Evolutionary conservation across 129 eudicot species (phyloP).

Genomic region (Mikania micrantha): DNA sequence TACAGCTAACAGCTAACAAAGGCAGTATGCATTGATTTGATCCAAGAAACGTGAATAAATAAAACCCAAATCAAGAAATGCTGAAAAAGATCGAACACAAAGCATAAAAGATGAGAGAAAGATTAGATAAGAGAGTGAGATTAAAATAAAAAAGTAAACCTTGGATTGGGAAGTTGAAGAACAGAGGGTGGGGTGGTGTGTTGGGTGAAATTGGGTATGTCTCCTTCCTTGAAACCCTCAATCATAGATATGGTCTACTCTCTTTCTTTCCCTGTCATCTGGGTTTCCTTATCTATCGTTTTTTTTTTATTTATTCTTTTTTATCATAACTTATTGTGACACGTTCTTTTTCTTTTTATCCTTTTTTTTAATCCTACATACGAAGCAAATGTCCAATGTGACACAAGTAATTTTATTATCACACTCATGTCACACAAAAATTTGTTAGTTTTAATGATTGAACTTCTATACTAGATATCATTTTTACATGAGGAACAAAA

Average conservation of each 20-base stretch:
- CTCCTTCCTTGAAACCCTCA: conserved; percentile 59
- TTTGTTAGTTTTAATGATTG: no score
- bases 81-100: neutral
- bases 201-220: conserved; percentile 81
- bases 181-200: conserved; percentile 53
- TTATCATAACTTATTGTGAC: no score
- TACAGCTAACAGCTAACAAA: neutral
- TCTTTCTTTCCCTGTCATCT: conserved; percentile 18
- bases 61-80: conserved; percentile 18
- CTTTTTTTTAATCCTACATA: no score
- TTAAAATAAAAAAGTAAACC: conserved; percentile 21
- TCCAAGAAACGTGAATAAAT: neutral
- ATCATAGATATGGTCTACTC: conserved; percentile 14
- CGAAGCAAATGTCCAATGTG: no score
- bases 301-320: no score
- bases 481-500: no score
- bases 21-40: conserved; percentile 19
- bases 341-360: no score
- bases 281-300: conserved; percentile 18
- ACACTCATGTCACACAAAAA: no score
- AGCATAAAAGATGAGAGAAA: neutral
- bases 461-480: no score
- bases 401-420: no score
- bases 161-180: conserved; percentile 56
- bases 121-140: no score